Base-by-base conservation (phyloP, 768 basidiomycete species). In the Atractiella rhizophila region DNA sequence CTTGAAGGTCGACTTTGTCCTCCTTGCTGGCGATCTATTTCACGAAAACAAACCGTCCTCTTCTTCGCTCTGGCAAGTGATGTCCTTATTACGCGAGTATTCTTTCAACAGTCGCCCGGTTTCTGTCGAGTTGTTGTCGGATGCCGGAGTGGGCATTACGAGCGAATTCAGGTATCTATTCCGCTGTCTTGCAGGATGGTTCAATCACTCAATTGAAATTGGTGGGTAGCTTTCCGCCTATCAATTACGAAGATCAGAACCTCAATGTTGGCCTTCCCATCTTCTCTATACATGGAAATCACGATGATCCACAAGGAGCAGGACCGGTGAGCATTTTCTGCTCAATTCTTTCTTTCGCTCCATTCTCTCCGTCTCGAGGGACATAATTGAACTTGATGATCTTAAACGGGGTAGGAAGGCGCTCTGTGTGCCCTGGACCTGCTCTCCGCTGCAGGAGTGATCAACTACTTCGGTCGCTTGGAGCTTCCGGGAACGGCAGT, bases 211-310 rank as follows among this genome's bases (percentile, higher is more conserved):
- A 5, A 26, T 20, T 16, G 18, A 3, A 31, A 35, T 15, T 9
- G 30, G 13, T 18, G 2, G 19, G 5, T 51, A 94, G 85, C 13
- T 98, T 94, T 55, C 91, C 91, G 11, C 82, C 83, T 1, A 63
- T 98, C 48, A 96, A 98, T 58, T 94, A 94, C 54, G 85, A 98
- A 58, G 88, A 98, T 52, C 71, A 76, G 2, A 96, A 98, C 56
- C 65, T 94, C 42, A 98, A 98, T 56, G 68, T 98, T 37, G 72
- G 71, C 4, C 81, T 91, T n/a, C 91, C 91, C 3, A 78, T 96
- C 23, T 98, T 98, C 60, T 94, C 88, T 0, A 96, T 98, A 38
- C 91, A 98, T 54, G 91, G 91, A 31, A 98, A 98, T 55, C 91
- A 98, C 59, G 91, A 98, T 54, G 91, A 98, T 53, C 91, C 91